Base-by-base conservation (phyloP, 257 asterid species). In the Fraxinus pennsylvanica region DNA sequence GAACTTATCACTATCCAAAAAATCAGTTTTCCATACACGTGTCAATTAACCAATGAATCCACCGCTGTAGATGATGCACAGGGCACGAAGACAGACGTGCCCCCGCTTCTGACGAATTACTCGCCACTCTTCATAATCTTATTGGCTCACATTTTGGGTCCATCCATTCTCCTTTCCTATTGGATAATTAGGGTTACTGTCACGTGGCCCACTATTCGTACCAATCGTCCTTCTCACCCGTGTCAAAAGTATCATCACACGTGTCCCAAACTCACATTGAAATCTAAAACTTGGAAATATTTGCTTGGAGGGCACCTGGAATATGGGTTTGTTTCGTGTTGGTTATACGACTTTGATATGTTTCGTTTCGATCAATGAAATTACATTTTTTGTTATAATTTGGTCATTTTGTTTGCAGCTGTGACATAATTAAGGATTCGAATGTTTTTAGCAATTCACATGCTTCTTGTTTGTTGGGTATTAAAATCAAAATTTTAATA, bases 211-310 rank as follows among this genome's bases (percentile, higher is more conserved):
- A 81, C 80, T 22, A 14, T 45, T 3, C 6, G 14, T 68, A 1
- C 91, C 86, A 86, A 82, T 82, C 86, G 61, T 3, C 8, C 52
- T 67, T 29, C 82, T 78, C 75, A 7, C 77, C 73, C 82, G 79
- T 74, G 74, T 65, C 12, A 10, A 63, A 2, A 22, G 36, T 47
- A 22, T 35, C 52, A 75, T 41, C 86, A 74, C 90, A 88, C 86
- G 91, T 87, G 84, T 81, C 78, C 19, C 36, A 10, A 43, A 9
- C 17, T 63, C 35, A 25, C 0, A 22, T 63, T 4, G 17, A 9
- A 25, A 38, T n/a, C 36, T 76, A 54, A 19, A 4, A 8, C 29
- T 59, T 21, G 67, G 6, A 25, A n/a, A 57, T 6, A 0, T 59
- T 59, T 21, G 29, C 22, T 8, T 59, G 30, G 67, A 59, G 67